Base-by-base conservation (phyloP, 306 rosid species). In the Acacia crassicarpa region DNA sequence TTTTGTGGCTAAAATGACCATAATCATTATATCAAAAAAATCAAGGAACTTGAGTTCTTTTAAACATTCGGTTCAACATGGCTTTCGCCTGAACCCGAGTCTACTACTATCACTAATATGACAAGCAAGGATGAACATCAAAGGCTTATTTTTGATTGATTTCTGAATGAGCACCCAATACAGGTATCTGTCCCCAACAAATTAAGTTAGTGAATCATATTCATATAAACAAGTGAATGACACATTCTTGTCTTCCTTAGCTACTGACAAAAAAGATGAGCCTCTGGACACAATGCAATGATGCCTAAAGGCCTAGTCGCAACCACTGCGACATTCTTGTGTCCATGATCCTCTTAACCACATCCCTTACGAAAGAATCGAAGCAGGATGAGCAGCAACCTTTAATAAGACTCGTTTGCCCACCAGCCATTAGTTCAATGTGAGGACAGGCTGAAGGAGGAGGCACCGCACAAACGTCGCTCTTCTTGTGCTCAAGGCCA, bases 321-420 rank as follows among this genome's bases (percentile, higher is more conserved):
- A 96, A 86, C 98, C 99, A 93, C 43, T 83, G 87, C 44, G 90
- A 72, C 70, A 83, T 74, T 87, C 67, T 91, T 22, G 88, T 51
- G 78, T 96, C 97, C 86, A 88, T 83, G 80, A 92, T 71, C 85
- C 79, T 92, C 91, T 89, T 89, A 85, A 96, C 98, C 79, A 93
- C 92, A 3, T 87, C 90, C 63, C 82, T 85, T 62, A 96, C 93
- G 30, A 89, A 93, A 72, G 91, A 87, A 87, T 90, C 94, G 71
- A 96, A 96, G 87, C 99, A 96, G 67, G 94, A 77, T 25, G 94
- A 93, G 89, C 99, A 96, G 83, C 90, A 89, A 51, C 94, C 99
- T 33, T 87, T 88, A 66, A 91, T 84, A 72, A 90, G 89, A 88
- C 98, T 96, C 5, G 90, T 84, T 72, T 66, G 88, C 66, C 89